Evolutionary conservation across 768 basidiomycete species (phyloP), one percentile per base, ranked within the genome.

Genomic region (Asterophora lycoperdoides): DNA sequence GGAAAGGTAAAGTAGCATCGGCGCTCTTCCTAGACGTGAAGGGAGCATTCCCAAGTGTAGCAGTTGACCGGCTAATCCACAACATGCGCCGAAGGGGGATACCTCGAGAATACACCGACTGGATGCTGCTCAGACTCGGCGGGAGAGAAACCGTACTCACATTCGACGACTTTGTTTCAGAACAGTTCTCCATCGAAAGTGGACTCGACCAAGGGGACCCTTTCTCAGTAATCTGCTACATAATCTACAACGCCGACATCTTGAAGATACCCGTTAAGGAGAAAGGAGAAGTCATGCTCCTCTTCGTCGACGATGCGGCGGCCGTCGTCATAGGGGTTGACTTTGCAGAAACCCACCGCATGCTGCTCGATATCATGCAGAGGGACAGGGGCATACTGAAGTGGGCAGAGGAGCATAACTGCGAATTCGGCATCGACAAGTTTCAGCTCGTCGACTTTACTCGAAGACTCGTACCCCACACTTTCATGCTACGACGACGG

Each of bases 1-100:
- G 65, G 1, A 51, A 46, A 13, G 26, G 49, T 0, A 46, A 63
- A 15, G 71, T 68, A 0, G 69, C 55, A 0, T 58, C 64, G 0
- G 54, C 56, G 0, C 53, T 73, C 0, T 68, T n/a, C n/a, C n/a
- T n/a, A n/a, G n/a, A n/a, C n/a, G n/a, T n/a, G n/a, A n/a, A n/a
- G n/a, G n/a, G n/a, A n/a, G n/a, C n/a, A n/a, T 68, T 65, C 43
- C 56, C 71, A 0, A 69, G 74, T 51, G 68, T 73, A 0, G 60
- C 72, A 48, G 70, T 74, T 72, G 55, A 60, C 10, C 32, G 43
- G 0, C 53, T 71, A 0, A 17, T 64, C 0, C 58, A 67, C 39
- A 54, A 70, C 28, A 55, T 72, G 57, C 42, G 56, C 9, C 52
- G n/a, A 42, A 19, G 42, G 0, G 50, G 65, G 4, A 49, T 69